Evolutionary conservation across 1,139 yeast species (phyloP), one percentile per base, ranked within the genome.

Genomic region (Geotrichum cucujoidarum): DNA sequence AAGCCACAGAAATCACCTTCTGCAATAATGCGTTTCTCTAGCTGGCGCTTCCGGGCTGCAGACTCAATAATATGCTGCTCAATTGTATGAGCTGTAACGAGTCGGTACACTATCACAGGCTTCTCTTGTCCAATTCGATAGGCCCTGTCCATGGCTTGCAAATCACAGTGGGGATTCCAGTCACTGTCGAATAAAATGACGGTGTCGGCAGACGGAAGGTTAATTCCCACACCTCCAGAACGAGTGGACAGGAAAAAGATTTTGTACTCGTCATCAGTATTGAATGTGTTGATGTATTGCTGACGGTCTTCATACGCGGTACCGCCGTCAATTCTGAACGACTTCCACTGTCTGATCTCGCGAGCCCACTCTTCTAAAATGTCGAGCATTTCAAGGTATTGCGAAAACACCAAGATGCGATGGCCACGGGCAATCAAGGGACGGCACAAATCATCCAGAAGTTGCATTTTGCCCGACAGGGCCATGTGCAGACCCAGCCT

Each of bases 101-200:
- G 73, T 52, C 97, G 74, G 61, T 80, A 87, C 1, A 92, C 78
- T 40, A 87, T 74, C 2, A 89, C 95, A 0, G 96, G 96, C 47
- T 76, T 80, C 1, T 70, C 73, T 64, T 92, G 98, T 0, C 98
- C 97, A 50, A 92, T 87, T 61, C 98, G 73, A 64, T 92, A 97
- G 13, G 87, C 95, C 51, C 98, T 74, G 61, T 90, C 97, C 78
- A 92, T 92, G 0, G 97, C 97, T 63, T 92, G 98, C 45, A 89
- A 69, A 65, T 92, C 97, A 57, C 88, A 90, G 62, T 92, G 97
- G 0, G 98, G 98, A 60, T 92, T 92, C 96, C 97, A 90, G 63
- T 92, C 97, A 52, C 87, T 84, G 61, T 92, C 98, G 62, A 87
- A 89, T 14, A 92, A 61, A 3, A 92, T 78, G 1, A 92, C 97